phyloP scores from a whole-genome alignment of 768 basidiomycete genomes.

The Psilocybe tampanensis region DNA sequence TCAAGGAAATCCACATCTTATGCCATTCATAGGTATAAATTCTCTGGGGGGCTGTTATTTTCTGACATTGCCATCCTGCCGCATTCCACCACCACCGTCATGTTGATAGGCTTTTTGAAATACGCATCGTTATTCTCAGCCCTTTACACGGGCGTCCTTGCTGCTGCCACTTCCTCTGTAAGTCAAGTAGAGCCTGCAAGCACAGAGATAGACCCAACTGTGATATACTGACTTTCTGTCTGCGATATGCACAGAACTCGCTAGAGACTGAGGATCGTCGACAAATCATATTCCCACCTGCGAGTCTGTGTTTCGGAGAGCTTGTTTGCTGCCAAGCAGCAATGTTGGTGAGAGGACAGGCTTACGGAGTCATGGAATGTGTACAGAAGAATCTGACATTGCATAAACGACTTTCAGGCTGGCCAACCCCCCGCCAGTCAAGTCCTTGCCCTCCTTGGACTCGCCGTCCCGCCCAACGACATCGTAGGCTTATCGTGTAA shows the following conservation, averaged over 20 bases:
- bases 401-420: neutral
- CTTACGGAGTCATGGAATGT: too few species aligned
- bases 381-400: too few species aligned
- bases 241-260: neutral
- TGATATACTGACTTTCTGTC: too few species aligned
- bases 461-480: neutral
- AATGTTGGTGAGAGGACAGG: neutral
- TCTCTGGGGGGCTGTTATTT: neutral
- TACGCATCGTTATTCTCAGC: neutral
- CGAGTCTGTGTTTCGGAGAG: neutral
- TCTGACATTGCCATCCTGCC: neutral
- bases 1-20: neutral
- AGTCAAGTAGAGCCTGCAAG: too few species aligned
- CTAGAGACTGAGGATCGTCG: neutral
- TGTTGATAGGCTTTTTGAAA: neutral
- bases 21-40: neutral
- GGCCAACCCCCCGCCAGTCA: neutral
- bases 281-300: neutral
- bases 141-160: neutral
- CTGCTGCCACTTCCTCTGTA: neutral
- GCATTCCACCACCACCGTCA: neutral
- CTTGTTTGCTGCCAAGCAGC: neutral
- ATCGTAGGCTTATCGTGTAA: neutral
- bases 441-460: neutral
- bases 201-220: too few species aligned